phyloP scores from a whole-genome alignment of 345 rosid species.

The Linum trigynum region DNA sequence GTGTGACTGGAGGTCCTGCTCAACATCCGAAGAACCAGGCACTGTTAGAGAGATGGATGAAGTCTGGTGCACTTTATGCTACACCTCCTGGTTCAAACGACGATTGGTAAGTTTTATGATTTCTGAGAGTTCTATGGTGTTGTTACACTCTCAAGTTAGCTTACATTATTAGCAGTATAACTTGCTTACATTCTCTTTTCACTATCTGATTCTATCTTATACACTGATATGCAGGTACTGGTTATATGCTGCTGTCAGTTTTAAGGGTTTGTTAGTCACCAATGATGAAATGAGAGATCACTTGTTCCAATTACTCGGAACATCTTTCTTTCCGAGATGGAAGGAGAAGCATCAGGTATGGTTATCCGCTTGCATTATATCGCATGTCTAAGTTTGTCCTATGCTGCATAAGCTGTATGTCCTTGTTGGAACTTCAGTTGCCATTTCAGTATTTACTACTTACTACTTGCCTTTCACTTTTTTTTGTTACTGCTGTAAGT shows the following conservation, averaged over 20 bases:
- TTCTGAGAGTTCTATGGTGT: not conserved
- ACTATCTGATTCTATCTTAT: not conserved
- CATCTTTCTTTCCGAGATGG: conserved; percentile 93
- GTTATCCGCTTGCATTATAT: not conserved
- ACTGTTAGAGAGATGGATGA: conserved; percentile 58
- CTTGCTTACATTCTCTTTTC: not conserved
- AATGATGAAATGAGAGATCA: conserved; percentile 99
- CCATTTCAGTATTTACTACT: not conserved
- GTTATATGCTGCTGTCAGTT: conserved; percentile 90
- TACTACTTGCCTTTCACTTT: not conserved
- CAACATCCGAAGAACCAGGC: conserved; percentile 48
- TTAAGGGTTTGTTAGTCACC: conserved; percentile 69
- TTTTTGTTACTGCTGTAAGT: not conserved
- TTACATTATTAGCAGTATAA: no score
- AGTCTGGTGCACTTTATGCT: conserved; percentile 66
- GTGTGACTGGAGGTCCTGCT: conserved; percentile 66
- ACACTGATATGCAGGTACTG: conserved; percentile 58
- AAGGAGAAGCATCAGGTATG: conserved; percentile 96
- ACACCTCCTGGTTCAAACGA: conserved; percentile 93
- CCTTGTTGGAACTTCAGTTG: not conserved
- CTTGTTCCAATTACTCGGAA: conserved; percentile 80
- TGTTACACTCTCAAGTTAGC: not conserved
- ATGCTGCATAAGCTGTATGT: not conserved
- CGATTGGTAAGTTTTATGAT: conserved; percentile 58
- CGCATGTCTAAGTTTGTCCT: conserved; percentile 7